Evolutionary conservation across 345 rosid species (phyloP).

Genomic region (Lumnitzera littorea): DNA sequence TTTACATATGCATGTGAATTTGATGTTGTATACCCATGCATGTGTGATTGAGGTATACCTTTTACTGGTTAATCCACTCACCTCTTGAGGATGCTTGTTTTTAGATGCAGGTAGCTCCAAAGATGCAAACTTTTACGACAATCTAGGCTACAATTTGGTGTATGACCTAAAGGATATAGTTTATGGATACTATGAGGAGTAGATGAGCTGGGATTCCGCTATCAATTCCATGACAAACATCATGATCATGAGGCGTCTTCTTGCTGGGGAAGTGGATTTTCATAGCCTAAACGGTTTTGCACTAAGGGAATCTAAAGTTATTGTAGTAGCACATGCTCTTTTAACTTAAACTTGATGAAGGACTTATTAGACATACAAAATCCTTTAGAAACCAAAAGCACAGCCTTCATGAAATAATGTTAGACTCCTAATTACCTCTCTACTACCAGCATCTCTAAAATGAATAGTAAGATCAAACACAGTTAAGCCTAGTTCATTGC

Average conservation of each 20-base stretch:
- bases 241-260: slow-evolving; percentile 95
- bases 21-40: no score
- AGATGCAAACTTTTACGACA: no score
- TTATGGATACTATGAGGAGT: no score
- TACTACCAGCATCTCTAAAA: slow-evolving; percentile 97
- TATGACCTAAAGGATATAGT: no score
- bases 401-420: neutral
- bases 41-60: no score
- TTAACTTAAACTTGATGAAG: slow-evolving; percentile 93
- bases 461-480: slow-evolving; percentile 92
- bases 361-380: slow-evolving; percentile 39
- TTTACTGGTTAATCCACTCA: no score
- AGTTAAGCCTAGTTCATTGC: slow-evolving; percentile 27
- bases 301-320: slow-evolving; percentile 91
- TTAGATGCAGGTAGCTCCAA: no score
- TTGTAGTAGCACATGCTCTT: slow-evolving; percentile 95
- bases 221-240: slow-evolving; percentile 89
- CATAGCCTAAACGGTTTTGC: slow-evolving; percentile 98
- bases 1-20: no score
- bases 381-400: neutral
- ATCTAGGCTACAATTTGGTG: no score
- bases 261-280: slow-evolving; percentile 91
- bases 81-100: no score
- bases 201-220: no score
- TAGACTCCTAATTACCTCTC: slow-evolving; percentile 53